Evolutionary conservation across 257 asterid species (phyloP).

Genomic region (Solanum appendiculatum): DNA sequence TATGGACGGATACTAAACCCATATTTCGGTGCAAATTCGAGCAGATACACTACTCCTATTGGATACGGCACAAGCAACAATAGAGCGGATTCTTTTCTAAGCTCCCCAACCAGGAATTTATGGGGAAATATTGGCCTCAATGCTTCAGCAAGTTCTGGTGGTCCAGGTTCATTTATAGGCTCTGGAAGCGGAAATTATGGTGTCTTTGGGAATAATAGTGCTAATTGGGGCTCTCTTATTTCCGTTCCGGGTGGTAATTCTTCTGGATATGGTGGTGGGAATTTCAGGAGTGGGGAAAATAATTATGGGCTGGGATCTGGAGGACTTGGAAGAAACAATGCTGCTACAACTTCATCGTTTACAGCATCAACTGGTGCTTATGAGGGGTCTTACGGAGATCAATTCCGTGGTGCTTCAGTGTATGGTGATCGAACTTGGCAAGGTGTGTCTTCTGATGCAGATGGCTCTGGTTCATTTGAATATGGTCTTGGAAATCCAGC

Average conservation of each 20-base stretch:
- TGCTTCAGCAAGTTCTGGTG: conserved; percentile 35
- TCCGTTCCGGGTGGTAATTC: conserved; percentile 41
- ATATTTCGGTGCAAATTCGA: conserved; percentile 40
- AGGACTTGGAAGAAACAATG: conserved; percentile 53
- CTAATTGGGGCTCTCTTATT: conserved; percentile 64
- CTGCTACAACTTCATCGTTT: conserved; percentile 34
- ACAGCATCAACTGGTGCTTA: conserved; percentile 39
- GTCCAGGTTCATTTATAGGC: conserved; percentile 48
- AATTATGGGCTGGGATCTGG: conserved; percentile 44
- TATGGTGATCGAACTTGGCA: conserved; percentile 45
- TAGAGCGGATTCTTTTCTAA: conserved; percentile 44
- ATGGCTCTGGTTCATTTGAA: conserved; percentile 33
- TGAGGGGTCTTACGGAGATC: conserved; percentile 31
- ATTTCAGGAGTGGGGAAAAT: conserved; percentile 48
- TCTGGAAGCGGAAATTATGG: conserved; percentile 54
- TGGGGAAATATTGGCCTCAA: conserved; percentile 66
- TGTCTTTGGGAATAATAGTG: conserved; percentile 52
- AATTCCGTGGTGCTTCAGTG: conserved; percentile 21
- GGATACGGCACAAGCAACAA: conserved; percentile 47
- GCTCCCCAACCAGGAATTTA: conserved; percentile 41
- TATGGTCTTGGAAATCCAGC: conserved; percentile 35
- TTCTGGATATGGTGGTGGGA: conserved; percentile 41
- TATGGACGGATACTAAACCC: conserved; percentile 57
- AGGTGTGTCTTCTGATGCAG: conserved; percentile 29
- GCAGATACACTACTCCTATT: conserved; percentile 57